Percentiles rank a stretch among this genome's conserved stretches.
Conservation (phyloP, 1,284 basidiomycete genomes). For the Trichosporon ovoides region DNA sequence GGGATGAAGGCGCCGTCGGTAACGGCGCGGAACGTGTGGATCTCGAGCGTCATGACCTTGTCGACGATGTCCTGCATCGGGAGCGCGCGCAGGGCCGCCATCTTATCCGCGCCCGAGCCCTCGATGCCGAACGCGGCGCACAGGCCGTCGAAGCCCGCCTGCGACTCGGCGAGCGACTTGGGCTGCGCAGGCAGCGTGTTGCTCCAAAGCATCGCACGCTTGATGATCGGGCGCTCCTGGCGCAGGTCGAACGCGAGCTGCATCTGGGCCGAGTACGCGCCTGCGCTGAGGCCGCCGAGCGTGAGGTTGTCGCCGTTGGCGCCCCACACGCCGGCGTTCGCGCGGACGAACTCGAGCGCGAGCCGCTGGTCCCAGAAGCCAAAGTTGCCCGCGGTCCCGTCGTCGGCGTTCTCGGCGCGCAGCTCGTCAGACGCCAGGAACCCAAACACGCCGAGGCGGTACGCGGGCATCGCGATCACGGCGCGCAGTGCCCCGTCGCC, state of each 20-base stretch:
- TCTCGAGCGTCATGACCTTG: slow-evolving; percentile 26
- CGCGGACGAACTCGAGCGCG: slow-evolving; percentile 30
- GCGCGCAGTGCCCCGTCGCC: slow-evolving; percentile 13
- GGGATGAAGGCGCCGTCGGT: slow-evolving; percentile 28
- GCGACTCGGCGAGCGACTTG: slow-evolving; percentile 25
- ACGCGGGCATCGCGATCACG: slow-evolving; percentile 23
- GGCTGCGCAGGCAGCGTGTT: slow-evolving; percentile 29
- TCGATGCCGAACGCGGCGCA: slow-evolving; percentile 22
- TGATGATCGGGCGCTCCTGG: slow-evolving; percentile 15
- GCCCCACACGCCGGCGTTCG: slow-evolving; percentile 33
- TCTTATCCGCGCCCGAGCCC: slow-evolving; percentile 21
- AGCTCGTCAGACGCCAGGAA: slow-evolving; percentile 25
- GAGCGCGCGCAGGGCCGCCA: slow-evolving; percentile 21
- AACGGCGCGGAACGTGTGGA: slow-evolving; percentile 29
- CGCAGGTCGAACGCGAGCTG: slow-evolving; percentile 40
- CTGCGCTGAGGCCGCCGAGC: slow-evolving; percentile 39
- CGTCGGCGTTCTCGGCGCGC: slow-evolving; percentile 17
- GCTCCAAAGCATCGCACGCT: slow-evolving; percentile 25
- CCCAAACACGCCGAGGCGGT: slow-evolving; percentile 24
- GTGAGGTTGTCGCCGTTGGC: slow-evolving; percentile 37
- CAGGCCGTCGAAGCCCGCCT: slow-evolving; percentile 27
- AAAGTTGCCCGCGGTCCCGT: slow-evolving; percentile 27
- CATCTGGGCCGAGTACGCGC: slow-evolving; percentile 36
- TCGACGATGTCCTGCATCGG: slow-evolving; percentile 20
- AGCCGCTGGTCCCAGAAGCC: slow-evolving; percentile 29